Percentiles rank a stretch among this genome's conserved stretches.
These are phyloP conservation scores for Crucibulum laeve DNA, from an alignment of 768 basidiomycete species.

Conservation along the genomic window DNA sequence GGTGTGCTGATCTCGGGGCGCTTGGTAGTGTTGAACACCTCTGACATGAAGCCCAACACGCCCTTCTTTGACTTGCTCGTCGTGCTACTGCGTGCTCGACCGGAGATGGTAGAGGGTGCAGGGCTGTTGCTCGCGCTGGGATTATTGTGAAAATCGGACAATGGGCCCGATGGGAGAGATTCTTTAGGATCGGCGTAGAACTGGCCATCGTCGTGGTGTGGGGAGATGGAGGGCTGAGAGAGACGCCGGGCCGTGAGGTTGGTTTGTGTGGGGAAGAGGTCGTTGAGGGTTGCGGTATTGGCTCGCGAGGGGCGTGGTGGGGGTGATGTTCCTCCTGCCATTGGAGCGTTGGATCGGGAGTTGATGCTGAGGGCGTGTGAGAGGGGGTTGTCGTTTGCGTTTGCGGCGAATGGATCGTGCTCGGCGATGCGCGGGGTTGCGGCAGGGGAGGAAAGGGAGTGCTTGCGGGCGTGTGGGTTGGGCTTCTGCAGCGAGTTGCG, in stretches of 20 bases:
- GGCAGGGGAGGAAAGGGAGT: constrained; percentile 36
- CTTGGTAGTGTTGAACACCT: constrained; percentile 65
- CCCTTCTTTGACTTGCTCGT: constrained; percentile 56
- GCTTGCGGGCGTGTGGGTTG: constrained; percentile 48
- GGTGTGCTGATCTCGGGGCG: constrained; percentile 94
- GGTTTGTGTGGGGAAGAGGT: constrained; percentile 53
- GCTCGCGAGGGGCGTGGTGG: constrained; percentile 81
- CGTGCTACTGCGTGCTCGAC: constrained; percentile 45
- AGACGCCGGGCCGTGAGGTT: constrained; percentile 44
- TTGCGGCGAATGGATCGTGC: constrained; percentile 56
- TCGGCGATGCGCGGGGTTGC: constrained; percentile 36
- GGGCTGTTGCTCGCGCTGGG: constrained; percentile 13
- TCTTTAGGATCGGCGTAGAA: constrained; percentile 44
- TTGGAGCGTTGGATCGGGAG: constrained; percentile 29
- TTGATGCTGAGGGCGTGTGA: constrained; percentile 19
- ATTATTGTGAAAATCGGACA: constrained; percentile 20
- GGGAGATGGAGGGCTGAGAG: constrained; percentile 36
- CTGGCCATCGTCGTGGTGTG: constrained; percentile 28
- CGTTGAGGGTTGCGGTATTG: constrained; percentile 78
- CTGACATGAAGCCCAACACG: constrained; percentile 72
- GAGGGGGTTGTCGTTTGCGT: constrained; percentile 26
- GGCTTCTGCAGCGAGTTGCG: constrained; percentile 65
- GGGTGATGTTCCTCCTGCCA: constrained; percentile 41
- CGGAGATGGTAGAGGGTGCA: constrained; percentile 16
- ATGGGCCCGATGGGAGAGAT: constrained; percentile 30